These are phyloP conservation scores for Colletotrichum sp. DNA, from an alignment of 2,329 filamentous ascomycete species.

Conservation along the genomic window DNA sequence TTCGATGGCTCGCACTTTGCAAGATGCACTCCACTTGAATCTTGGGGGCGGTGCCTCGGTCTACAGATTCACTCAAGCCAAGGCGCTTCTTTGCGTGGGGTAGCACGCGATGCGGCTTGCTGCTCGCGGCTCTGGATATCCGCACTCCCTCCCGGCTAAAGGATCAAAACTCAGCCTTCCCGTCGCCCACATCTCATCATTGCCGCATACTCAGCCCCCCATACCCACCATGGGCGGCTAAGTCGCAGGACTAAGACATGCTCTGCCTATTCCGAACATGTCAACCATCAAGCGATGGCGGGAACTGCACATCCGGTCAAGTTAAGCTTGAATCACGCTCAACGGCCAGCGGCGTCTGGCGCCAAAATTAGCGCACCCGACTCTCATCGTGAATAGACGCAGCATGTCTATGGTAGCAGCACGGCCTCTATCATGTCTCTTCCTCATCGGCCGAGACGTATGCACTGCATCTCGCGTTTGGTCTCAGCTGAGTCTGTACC, in stretches of 20 bases:
- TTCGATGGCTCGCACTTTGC: background rate
- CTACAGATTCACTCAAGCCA: background rate
- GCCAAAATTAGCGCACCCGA: constrained; percentile 18
- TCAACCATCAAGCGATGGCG: background rate
- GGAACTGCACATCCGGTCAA: background rate
- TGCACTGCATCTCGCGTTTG: background rate
- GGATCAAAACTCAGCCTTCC: constrained; percentile 17
- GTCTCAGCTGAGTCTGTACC: background rate
- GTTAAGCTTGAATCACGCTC: background rate
- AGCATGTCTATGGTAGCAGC: background rate
- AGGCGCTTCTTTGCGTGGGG: constrained; percentile 12
- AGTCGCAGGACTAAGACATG: background rate
- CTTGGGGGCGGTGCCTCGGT: constrained; percentile 8
- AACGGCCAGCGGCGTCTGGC: background rate
- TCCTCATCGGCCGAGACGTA: background rate
- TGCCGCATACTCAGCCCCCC: constrained; percentile 18
- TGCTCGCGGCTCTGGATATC: constrained; percentile 23
- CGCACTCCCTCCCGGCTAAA: constrained; percentile 12
- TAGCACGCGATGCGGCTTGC: constrained; percentile 21
- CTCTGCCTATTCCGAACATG: background rate
- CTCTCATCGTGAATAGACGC: background rate
- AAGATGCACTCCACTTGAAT: constrained; percentile 5
- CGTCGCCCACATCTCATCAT: constrained; percentile 18
- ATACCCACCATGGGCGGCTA: constrained; percentile 7
- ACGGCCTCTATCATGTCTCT: background rate